phyloP scores from a whole-genome alignment of 441 rosid genomes.

The Capsella rubella region DNA sequence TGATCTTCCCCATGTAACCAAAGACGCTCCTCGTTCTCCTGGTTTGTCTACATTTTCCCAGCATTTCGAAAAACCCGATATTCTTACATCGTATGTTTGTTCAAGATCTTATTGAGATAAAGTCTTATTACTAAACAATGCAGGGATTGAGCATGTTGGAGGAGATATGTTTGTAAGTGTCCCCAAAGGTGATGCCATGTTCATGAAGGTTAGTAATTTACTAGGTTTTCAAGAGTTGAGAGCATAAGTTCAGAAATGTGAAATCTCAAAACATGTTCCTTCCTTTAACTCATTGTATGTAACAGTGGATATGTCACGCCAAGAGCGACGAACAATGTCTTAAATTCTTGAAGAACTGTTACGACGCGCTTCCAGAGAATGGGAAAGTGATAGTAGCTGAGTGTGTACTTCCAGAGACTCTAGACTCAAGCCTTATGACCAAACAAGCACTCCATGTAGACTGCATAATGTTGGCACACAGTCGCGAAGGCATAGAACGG shows the following conservation, averaged over 20 bases:
- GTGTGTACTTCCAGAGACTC: neutral
- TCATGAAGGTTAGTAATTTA: constrained; percentile 47
- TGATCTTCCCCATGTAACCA: constrained; percentile 77
- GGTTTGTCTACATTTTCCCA: constrained; percentile 42
- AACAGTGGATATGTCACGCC: neutral
- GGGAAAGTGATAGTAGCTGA: constrained; percentile 2
- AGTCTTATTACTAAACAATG: neutral
- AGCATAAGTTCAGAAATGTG: neutral
- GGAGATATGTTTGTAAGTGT: constrained; percentile 11
- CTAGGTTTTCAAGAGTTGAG: neutral
- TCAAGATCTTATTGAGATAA: neutral
- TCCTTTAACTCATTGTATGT: neutral
- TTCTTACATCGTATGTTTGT: neutral
- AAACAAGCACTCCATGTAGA: neutral
- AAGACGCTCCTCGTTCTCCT: constrained; percentile 63
- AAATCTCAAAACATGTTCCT: neutral
- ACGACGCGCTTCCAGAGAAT: neutral
- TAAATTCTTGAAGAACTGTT: neutral
- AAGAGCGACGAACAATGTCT: neutral
- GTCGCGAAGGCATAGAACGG: neutral
- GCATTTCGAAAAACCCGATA: neutral
- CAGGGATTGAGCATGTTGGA: constrained; percentile 7
- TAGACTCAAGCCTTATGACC: neutral
- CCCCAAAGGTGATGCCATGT: constrained; percentile 10
- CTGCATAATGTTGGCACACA: neutral